Evolutionary conservation across 148 eudicot genomes (phyloP).

Genomic region (Rhododendron vialii): DNA sequence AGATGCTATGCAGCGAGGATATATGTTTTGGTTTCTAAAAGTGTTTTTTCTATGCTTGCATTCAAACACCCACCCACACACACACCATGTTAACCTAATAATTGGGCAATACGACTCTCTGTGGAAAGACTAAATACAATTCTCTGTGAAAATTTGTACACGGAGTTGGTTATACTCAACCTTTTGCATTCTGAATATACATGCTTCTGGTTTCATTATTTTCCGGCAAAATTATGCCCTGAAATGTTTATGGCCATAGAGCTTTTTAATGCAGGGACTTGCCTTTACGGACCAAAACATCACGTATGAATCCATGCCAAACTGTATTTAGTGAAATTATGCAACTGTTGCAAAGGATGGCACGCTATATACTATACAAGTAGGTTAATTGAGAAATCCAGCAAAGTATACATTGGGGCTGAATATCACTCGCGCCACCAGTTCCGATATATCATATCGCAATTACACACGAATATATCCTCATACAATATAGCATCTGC

Average conservation of each 20-base stretch:
- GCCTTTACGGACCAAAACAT: not conserved
- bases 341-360: not conserved
- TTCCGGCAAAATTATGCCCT: not conserved
- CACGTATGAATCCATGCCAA: not conserved
- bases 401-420: slow-evolving; percentile 7
- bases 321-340: not conserved
- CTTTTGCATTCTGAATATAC: not conserved
- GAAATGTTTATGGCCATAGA: not conserved
- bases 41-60: not conserved
- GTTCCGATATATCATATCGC: slow-evolving; percentile 4
- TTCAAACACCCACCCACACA: not conserved
- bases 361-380: not conserved
- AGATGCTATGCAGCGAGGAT: slow-evolving; percentile 6
- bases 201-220: not conserved
- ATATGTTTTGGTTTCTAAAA: not conserved
- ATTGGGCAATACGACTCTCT: not conserved
- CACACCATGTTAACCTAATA: not conserved
- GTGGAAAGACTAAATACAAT: not conserved
- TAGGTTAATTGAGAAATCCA: not conserved
- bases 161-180: not conserved
- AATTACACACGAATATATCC: not conserved
- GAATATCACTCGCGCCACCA: slow-evolving; percentile 22
- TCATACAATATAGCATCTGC: not conserved
- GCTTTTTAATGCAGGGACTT: not conserved
- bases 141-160: not conserved